These are phyloP conservation scores for Afroboletus lepidellus DNA, from an alignment of 1,284 basidiomycete species.

Conservation along the genomic window DNA sequence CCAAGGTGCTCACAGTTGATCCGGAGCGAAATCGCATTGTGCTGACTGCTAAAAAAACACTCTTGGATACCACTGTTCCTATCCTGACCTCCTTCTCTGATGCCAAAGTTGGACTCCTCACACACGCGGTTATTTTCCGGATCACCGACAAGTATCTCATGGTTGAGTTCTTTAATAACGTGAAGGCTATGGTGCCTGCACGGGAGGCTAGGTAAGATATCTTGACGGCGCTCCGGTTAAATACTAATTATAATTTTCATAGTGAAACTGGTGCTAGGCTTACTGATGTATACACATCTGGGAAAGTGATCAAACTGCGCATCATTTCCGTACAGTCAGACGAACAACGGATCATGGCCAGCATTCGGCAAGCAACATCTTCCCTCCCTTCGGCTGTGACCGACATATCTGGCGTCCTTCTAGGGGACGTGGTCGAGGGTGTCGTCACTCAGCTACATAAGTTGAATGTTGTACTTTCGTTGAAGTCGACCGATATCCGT, in stretches of 20 bases:
- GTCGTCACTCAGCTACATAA: constrained; percentile 78
- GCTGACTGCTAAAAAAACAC: constrained; percentile 90
- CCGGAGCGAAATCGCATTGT: constrained; percentile 78
- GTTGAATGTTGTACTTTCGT: constrained; percentile 74
- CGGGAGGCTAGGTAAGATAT: constrained; percentile 76
- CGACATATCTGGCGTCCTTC: constrained; percentile 72
- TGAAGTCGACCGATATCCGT: constrained; percentile 70
- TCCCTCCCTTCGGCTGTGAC: constrained; percentile 48
- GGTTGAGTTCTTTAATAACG: constrained; percentile 89
- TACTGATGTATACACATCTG: constrained; percentile 69
- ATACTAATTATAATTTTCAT: not conserved
- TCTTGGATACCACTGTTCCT: constrained; percentile 80
- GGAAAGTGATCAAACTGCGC: constrained; percentile 86
- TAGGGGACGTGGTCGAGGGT: constrained; percentile 75
- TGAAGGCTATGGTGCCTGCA: constrained; percentile 81
- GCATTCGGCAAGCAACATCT: constrained; percentile 80
- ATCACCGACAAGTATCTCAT: constrained; percentile 76
- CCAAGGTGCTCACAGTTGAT: constrained; percentile 85
- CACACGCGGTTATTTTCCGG: constrained; percentile 84
- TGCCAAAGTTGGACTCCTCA: constrained; percentile 69
- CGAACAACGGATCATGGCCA: constrained; percentile 73
- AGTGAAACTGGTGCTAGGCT: constrained; percentile 49
- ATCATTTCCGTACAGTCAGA: constrained; percentile 74
- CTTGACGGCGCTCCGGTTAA: not conserved
- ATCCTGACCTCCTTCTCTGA: constrained; percentile 69